phyloP scores from a whole-genome alignment of 2,329 filamentous ascomycete genomes.

The Lachnellula hyalina region DNA sequence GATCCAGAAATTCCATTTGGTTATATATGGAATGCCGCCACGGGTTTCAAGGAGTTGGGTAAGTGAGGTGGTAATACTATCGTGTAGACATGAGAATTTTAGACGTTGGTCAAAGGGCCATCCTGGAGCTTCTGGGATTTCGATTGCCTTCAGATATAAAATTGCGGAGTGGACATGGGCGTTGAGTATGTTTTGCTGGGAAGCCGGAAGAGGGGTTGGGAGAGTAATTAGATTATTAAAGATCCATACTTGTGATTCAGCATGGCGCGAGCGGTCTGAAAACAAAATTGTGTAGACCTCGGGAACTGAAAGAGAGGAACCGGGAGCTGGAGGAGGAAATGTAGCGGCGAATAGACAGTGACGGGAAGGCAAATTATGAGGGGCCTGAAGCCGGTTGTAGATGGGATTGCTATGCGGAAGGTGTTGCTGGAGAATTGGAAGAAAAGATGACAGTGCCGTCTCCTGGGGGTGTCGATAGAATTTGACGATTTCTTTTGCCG shows the following conservation, averaged over 20 bases:
- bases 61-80: slow-evolving; percentile 12
- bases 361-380: slow-evolving; percentile 23
- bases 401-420: slow-evolving; percentile 25
- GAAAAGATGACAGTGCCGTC: slow-evolving; percentile 17
- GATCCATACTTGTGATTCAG: slow-evolving; percentile 29
- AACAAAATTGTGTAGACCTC: slow-evolving; percentile 26
- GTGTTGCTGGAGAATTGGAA: slow-evolving; percentile 18
- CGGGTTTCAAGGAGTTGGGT: slow-evolving; percentile 6
- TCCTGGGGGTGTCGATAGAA: slow-evolving; percentile 18
- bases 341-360: slow-evolving; percentile 29
- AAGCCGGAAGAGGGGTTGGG: slow-evolving; percentile 5
- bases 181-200: slow-evolving; percentile 5
- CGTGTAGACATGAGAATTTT: slow-evolving; percentile 22
- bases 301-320: slow-evolving; percentile 1
- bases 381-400: slow-evolving; percentile 27
- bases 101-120: slow-evolving; percentile 27
- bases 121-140: slow-evolving; percentile 26
- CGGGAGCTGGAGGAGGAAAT: slow-evolving; percentile 12
- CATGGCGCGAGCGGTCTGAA: slow-evolving; percentile 26
- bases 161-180: slow-evolving; percentile 15
- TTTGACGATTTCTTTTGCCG: not conserved
- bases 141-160: slow-evolving; percentile 17
- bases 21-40: slow-evolving; percentile 12
- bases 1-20: slow-evolving; percentile 23
- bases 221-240: slow-evolving; percentile 23